These are phyloP conservation scores for Endocarpon pusillum DNA, from an alignment of 495 filamentous ascomycete genomes.

Conservation along the genomic window DNA sequence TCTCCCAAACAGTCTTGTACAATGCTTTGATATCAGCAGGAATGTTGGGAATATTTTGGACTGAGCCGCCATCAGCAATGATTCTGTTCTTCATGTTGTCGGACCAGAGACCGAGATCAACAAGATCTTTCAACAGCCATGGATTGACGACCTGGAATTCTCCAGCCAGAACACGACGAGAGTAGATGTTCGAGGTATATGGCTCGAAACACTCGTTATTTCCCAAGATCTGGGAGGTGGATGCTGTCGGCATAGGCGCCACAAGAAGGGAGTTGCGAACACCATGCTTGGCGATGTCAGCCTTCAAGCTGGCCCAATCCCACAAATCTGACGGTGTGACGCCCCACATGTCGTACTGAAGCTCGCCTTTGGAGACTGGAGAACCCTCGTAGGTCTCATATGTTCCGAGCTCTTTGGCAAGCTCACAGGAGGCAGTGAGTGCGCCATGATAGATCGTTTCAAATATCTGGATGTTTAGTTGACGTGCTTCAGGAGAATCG, in stretches of 20 bases:
- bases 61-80: conserved; percentile 88
- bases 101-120: conserved; percentile 95
- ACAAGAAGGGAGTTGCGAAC: conserved; percentile 88
- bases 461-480: conserved; percentile 96
- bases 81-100: conserved; percentile 99
- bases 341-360: conserved; percentile 98
- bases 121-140: conserved; percentile 94
- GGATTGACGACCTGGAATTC: conserved; percentile 99
- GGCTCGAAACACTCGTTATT: conserved; percentile 99
- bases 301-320: conserved; percentile 88
- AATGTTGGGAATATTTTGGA: conserved; percentile 92
- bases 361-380: conserved; percentile 83
- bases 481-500: conserved; percentile 80
- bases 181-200: conserved; percentile 99
- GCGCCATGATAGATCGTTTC: conserved; percentile 98
- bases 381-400: conserved; percentile 88
- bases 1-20: conserved; percentile 99
- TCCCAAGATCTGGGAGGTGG: conserved; percentile 88
- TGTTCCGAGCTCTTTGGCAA: conserved; percentile 65
- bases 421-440: conserved; percentile 69
- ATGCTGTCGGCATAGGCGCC: conserved; percentile 94
- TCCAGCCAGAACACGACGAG: conserved; percentile 88
- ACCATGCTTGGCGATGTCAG: conserved; percentile 75
- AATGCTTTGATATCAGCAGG: conserved; percentile 88
- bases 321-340: conserved; percentile 83